Base-by-base conservation (phyloP, 805 yeast species). In the Yarrowia sp. region DNA sequence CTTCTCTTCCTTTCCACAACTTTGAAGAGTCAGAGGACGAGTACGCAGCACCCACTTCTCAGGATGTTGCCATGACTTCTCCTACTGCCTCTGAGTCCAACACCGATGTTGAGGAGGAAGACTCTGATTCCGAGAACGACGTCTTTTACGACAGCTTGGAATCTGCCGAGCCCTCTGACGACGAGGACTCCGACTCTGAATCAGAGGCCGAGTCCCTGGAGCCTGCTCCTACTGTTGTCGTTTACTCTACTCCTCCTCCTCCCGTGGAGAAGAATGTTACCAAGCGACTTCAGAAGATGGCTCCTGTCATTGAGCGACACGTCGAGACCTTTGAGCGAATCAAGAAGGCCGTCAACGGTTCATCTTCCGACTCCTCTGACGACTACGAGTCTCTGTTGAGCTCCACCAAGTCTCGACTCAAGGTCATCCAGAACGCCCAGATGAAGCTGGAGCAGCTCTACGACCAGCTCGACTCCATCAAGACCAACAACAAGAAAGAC, bases 401-500 rank as follows among this genome's bases (percentile, higher is more conserved):
- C 52, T 14, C 66, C 17, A 68, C 63, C 40, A 50, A 60, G 12
- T 73, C 75, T n/a, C 65, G 74, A 36, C 69, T 73, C 64, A 73
- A 72, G 69, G 71, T 73, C n/a, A 68, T 73, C 42, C 74, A 72
- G 63, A 71, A 68, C 58, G 67, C 74, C 19, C 75, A 73, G 69
- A 58, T 72, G 19, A 69, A 70, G 50, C 70, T 73, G 8, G 75
- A 73, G 58, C 66, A 72, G 66, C 46, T 71, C 47, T 72, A 71
- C 55, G 72, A 71, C 15, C 67, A 70, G 47, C 73, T 73, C 2
- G 75, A 73, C 55, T 46, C 66, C 15, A 61, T 61, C 38, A 61
- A 46, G 38, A 61, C 66, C 10, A 24, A 34, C 66, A 61, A 47
- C 43, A 47, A 36, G 36, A 44, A 61, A 24, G 66, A 61, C 38